Base-by-base conservation (phyloP, 331 rosid genomes). In the Pyracantha coccinea region DNA sequence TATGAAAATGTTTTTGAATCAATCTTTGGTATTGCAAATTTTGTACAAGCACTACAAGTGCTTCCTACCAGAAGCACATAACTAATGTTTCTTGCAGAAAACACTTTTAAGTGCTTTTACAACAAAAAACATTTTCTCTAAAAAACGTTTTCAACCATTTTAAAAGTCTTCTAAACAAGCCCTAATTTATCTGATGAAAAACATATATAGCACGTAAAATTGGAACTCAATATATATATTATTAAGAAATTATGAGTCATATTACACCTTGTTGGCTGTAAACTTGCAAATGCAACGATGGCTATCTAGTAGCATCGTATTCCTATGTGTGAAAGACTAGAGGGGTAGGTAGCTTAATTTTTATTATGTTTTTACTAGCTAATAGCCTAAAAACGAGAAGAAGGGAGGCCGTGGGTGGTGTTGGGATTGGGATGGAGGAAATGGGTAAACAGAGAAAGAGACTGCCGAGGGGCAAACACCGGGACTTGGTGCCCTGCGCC, bases 401-500 rank as follows among this genome's bases (percentile, higher is more conserved):
- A 52, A 1, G 96, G 96, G 19, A 86, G 73, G 23, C 55, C 55
- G 10, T 50, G 55, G 55, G 21, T 50, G 3, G 55, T 50, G 55
- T 74, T 8, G 16, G 74, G 6, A 1, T 70, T 63, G 16, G 86
- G 59, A 16, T 88, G 78, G 63, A 90, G 92, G 57, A 90, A 90
- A 71, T 90, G 89, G 59, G 86, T 5, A 76, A 90, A 63, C 32
- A 88, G 92, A 59, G 88, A 77, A 64, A 90, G 92, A 3, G 96
- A 84, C 72, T 81, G 88, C 0, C 61, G 58, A n/a, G 96, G 90
- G 1, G 85, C 88, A 52, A 70, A 82, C 7, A 73, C 29, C 0
- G 92, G 96, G 70, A 84, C 89, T 45, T 88, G 92, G 66, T 88
- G 96, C 13, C 96, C 96, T 7, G 96, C 96, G 23, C 92, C 96